Percentiles rank a stretch among this genome's conserved stretches.
Evolutionary conservation across 306 rosid genomes (phyloP).

Genomic region (Lotus japonicus): DNA sequence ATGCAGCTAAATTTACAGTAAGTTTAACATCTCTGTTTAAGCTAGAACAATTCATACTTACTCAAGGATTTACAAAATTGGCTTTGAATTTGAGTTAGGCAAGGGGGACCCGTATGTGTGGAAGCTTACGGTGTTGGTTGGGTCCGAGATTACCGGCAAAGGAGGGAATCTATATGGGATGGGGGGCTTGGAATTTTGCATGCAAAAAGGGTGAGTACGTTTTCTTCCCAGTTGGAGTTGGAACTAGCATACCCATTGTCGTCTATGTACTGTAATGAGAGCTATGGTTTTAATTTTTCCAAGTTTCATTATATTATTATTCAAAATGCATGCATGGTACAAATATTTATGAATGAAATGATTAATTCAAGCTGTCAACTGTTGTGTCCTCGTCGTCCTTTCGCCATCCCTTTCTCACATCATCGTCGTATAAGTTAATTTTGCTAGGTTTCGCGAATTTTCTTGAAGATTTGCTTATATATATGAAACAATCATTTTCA

Average conservation of each 20-base stretch:
- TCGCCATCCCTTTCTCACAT: not conserved
- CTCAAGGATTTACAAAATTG: no score
- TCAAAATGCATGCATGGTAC: not conserved
- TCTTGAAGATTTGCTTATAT: no score
- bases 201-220: not conserved
- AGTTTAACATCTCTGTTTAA: no score
- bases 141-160: conserved; percentile 9
- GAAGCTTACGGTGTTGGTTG: conserved; percentile 14
- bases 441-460: not conserved
- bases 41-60: no score
- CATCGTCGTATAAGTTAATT: not conserved
- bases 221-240: not conserved
- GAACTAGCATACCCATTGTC: not conserved
- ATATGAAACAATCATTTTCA: no score
- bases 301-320: no score
- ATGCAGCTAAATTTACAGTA: no score
- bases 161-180: conserved; percentile 9
- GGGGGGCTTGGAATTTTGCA: conserved; percentile 15
- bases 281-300: not conserved
- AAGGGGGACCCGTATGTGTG: conserved; percentile 14
- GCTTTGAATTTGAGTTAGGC: not conserved
- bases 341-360: not conserved
- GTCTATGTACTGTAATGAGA: not conserved
- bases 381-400: not conserved
- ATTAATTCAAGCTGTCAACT: conserved; percentile 9